Conservation (phyloP, 176 grass and related monocot genomes). For the Musa acuminata region DNA sequence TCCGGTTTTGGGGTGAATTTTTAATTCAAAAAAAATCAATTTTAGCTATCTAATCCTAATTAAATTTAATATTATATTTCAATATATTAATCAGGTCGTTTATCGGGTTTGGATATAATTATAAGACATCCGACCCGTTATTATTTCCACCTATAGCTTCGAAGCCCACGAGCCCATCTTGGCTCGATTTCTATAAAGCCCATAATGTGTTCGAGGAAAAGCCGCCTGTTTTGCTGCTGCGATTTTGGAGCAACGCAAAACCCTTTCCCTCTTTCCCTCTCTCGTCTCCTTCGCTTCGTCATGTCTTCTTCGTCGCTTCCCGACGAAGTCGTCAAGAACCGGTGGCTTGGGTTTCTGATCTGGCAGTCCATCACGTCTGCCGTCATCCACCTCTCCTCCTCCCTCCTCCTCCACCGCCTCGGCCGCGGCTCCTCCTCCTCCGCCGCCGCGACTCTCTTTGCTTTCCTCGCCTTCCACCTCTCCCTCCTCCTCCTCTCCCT, state of each 20-base stretch:
- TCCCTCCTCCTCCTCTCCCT: constrained; percentile 15
- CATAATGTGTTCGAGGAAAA: too few species aligned
- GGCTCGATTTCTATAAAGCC: background rate
- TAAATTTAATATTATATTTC: too few species aligned
- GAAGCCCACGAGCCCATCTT: too few species aligned
- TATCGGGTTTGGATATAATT: background rate
- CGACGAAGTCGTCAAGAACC: constrained; percentile 27
- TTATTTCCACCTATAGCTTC: too few species aligned
- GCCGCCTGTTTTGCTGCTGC: background rate
- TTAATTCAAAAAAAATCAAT: too few species aligned
- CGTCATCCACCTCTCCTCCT: constrained; percentile 23
- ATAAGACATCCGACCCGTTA: background rate
- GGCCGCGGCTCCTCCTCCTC: constrained; percentile 20
- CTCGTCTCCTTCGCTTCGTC: background rate
- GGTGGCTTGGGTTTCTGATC: constrained; percentile 39
- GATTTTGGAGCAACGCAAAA: constrained; percentile 4
- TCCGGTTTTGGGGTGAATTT: too few species aligned
- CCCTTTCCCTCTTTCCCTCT: background rate
- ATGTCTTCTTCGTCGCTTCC: constrained; percentile 20
- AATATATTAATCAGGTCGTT: background rate
- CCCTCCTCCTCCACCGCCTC: constrained; percentile 24
- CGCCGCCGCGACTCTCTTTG: constrained; percentile 29
- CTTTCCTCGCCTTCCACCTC: constrained; percentile 29
- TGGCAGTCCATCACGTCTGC: constrained; percentile 38
- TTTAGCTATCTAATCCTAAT: too few species aligned